Conservation (phyloP, 352 stramenopile genomes). For the Phytopythium cucurbitacearum region DNA sequence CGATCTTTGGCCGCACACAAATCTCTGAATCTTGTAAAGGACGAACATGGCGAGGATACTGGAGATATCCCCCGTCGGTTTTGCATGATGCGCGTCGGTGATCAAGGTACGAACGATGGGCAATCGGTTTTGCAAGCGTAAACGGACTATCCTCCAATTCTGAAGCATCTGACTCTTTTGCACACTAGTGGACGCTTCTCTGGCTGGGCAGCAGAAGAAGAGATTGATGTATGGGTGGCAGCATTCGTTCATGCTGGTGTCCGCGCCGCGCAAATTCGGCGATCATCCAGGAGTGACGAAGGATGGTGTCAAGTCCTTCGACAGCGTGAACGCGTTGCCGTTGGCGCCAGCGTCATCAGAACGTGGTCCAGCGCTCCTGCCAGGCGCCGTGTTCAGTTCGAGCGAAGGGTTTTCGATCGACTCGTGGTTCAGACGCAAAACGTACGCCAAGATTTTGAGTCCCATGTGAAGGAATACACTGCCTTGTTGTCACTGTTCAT, state of each 20-base stretch:
- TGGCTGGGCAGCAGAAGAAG: no score
- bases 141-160: no score
- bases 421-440: slow-evolving; percentile 24
- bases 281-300: neutral
- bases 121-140: neutral
- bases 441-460: slow-evolving; percentile 6
- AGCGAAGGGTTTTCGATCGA: slow-evolving; percentile 36
- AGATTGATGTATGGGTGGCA: no score
- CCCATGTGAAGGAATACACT: no score
- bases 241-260: no score
- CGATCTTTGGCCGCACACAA: neutral
- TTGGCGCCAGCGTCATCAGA: slow-evolving; percentile 9
- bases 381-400: slow-evolving; percentile 21
- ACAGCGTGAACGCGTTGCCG: neutral
- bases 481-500: no score
- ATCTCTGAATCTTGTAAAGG: neutral
- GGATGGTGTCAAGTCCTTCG: neutral
- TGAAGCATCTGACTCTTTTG: neutral
- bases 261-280: slow-evolving; percentile 14
- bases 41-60: slow-evolving; percentile 1
- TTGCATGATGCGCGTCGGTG: slow-evolving; percentile 28
- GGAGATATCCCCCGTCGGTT: slow-evolving; percentile 13
- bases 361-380: no score
- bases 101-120: slow-evolving; percentile 16
- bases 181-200: slow-evolving; percentile 9